phyloP scores from a whole-genome alignment of 352 stramenopile genomes.

The Globisporangium yorkense region DNA sequence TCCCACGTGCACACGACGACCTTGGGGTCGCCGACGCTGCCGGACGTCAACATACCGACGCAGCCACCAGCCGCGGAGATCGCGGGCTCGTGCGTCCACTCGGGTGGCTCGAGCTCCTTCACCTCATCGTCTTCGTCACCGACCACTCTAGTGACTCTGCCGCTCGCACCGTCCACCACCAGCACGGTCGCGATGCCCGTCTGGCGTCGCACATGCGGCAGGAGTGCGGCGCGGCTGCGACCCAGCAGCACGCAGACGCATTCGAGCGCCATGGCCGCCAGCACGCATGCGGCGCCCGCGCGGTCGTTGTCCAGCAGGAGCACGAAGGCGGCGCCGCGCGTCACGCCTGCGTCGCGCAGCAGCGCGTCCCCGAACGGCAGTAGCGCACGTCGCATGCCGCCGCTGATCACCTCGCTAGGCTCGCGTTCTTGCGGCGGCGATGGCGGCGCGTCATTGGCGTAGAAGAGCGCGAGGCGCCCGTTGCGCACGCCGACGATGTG shows the following conservation, averaged over 20 bases:
- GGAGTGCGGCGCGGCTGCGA: constrained; percentile 35
- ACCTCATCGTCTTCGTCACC: constrained; percentile 11
- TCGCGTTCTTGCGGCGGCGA: constrained; percentile 11
- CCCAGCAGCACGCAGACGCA: constrained; percentile 53
- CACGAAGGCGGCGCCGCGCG: constrained; percentile 41
- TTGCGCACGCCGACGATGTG: constrained; percentile 55
- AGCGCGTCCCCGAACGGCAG: constrained; percentile 45
- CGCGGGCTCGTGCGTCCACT: constrained; percentile 31
- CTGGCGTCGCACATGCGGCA: constrained; percentile 42
- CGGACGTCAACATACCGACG: constrained; percentile 81
- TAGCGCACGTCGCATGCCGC: constrained; percentile 34
- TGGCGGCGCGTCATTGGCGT: constrained; percentile 10
- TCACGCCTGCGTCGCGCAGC: constrained; percentile 27
- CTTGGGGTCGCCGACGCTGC: constrained; percentile 72
- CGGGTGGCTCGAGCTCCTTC: constrained; percentile 7
- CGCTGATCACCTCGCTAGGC: constrained; percentile 28
- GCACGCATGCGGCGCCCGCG: constrained; percentile 66
- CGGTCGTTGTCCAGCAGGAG: constrained; percentile 71
- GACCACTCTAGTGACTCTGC: not conserved
- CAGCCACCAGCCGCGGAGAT: constrained; percentile 31
- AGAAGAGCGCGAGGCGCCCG: constrained; percentile 47
- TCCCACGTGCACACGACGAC: constrained; percentile 73
- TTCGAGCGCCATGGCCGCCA: constrained; percentile 57
- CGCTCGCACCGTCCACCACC: constrained; percentile 31
- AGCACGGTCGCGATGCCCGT: constrained; percentile 59